These are phyloP conservation scores for Leptomonas seymouri DNA, from an alignment of 208 protist genomes.

Conservation along the genomic window DNA sequence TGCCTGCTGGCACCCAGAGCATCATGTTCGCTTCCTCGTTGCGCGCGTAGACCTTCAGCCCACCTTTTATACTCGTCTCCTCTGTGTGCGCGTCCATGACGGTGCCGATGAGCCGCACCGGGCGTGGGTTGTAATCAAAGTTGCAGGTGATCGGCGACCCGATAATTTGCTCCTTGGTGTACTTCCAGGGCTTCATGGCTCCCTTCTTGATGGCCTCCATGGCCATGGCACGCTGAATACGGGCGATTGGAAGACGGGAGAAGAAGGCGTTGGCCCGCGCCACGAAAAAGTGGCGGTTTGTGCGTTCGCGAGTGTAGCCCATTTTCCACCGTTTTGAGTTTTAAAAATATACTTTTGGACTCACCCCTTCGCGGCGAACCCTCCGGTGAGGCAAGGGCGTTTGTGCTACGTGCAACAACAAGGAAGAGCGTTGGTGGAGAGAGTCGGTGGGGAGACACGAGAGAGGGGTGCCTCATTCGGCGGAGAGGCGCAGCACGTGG, in stretches of 20 bases:
- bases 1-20: constrained; percentile 88
- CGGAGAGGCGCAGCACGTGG: too few species aligned
- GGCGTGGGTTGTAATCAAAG: constrained; percentile 92
- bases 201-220: constrained; percentile 89
- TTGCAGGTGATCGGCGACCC: constrained; percentile 87
- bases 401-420: too few species aligned
- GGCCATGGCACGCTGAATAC: constrained; percentile 84
- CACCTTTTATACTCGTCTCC: constrained; percentile 91
- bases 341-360: background rate
- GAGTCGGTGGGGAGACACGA: too few species aligned
- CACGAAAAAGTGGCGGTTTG: constrained; percentile 89
- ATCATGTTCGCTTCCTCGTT: constrained; percentile 93
- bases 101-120: constrained; percentile 88
- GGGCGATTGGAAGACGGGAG: constrained; percentile 80
- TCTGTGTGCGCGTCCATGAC: constrained; percentile 90
- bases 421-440: too few species aligned
- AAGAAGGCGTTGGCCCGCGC: constrained; percentile 90
- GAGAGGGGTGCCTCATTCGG: too few species aligned
- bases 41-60: constrained; percentile 88
- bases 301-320: constrained; percentile 89
- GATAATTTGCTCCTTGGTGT: constrained; percentile 91
- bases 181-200: constrained; percentile 86
- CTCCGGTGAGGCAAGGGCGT: too few species aligned
- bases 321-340: constrained; percentile 19
- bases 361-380: too few species aligned